These are phyloP conservation scores for Suhomyces anneliseae DNA, from an alignment of 1,139 yeast species.

Conservation along the genomic window DNA sequence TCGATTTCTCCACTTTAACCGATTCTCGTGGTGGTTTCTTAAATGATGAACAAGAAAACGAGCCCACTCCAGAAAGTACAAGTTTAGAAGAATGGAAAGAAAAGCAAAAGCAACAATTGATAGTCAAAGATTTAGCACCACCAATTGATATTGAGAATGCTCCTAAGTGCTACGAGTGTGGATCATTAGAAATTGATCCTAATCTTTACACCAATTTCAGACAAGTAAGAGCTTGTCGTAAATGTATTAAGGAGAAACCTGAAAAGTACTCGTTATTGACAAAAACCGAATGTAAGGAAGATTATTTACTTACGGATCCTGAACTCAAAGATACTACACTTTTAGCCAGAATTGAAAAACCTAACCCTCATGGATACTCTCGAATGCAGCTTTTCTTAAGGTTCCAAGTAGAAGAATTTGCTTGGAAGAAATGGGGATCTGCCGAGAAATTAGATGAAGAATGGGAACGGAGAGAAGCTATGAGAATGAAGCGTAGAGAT, in stretches of 20 bases:
- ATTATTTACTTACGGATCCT: slow-evolving; percentile 88
- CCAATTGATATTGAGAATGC: slow-evolving; percentile 70
- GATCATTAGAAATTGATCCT: slow-evolving; percentile 74
- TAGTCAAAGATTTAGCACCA: slow-evolving; percentile 59
- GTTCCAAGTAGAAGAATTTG: slow-evolving; percentile 87
- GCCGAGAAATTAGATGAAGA: slow-evolving; percentile 87
- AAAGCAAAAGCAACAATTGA: slow-evolving; percentile 45
- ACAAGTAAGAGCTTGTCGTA: slow-evolving; percentile 70
- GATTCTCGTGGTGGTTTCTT: slow-evolving; percentile 89
- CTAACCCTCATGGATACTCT: slow-evolving; percentile 93
- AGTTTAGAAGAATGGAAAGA: slow-evolving; percentile 75
- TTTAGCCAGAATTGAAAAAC: slow-evolving; percentile 78
- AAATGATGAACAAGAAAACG: slow-evolving; percentile 21
- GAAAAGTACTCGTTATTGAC: slow-evolving; percentile 90
- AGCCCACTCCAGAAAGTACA: slow-evolving; percentile 39
- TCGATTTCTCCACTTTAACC: slow-evolving; percentile 84
- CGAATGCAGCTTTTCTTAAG: slow-evolving; percentile 91
- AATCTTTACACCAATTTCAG: slow-evolving; percentile 67
- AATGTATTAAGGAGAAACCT: slow-evolving; percentile 69
- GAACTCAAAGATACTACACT: slow-evolving; percentile 72
- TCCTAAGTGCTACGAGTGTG: slow-evolving; percentile 82
- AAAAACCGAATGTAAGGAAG: slow-evolving; percentile 93
- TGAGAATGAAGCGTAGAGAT: slow-evolving; percentile 71
- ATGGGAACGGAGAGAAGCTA: slow-evolving; percentile 80
- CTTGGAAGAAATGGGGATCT: slow-evolving; percentile 94